phyloP scores from a whole-genome alignment of 306 rosid species.

The Leucaena leucocephala region DNA sequence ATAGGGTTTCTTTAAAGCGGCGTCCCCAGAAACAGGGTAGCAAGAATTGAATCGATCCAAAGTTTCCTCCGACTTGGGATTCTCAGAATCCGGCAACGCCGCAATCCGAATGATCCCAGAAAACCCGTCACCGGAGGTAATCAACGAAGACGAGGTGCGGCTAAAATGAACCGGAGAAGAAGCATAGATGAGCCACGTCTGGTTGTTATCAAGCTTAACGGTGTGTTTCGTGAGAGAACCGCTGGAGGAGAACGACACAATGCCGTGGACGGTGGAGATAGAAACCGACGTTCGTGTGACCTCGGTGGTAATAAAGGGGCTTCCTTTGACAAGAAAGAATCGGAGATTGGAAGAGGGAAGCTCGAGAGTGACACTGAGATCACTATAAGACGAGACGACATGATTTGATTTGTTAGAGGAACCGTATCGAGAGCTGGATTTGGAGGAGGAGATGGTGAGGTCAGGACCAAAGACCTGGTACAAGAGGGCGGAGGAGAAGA shows the following conservation, averaged over 20 bases:
- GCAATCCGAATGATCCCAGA: slow-evolving; percentile 70
- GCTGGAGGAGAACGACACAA: slow-evolving; percentile 52
- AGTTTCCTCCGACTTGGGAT: slow-evolving; percentile 43
- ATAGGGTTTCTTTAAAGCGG: slow-evolving; percentile 55
- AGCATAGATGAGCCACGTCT: slow-evolving; percentile 78
- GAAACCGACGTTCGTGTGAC: slow-evolving; percentile 55
- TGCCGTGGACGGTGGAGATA: slow-evolving; percentile 66
- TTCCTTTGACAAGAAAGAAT: slow-evolving; percentile 80
- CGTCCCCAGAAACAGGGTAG: slow-evolving; percentile 80
- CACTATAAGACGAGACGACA: slow-evolving; percentile 59
- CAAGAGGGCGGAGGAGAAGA: slow-evolving; percentile 48
- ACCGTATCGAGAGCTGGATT: background rate
- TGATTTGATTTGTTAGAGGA: slow-evolving; percentile 41
- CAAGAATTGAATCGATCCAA: slow-evolving; percentile 73
- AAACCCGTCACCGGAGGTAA: slow-evolving; percentile 51
- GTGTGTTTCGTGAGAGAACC: slow-evolving; percentile 63
- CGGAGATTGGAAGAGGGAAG: slow-evolving; percentile 72
- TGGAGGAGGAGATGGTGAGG: slow-evolving; percentile 58
- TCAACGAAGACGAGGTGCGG: slow-evolving; percentile 40
- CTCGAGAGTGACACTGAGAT: slow-evolving; percentile 77
- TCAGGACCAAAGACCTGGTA: slow-evolving; percentile 71
- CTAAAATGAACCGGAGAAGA: slow-evolving; percentile 58
- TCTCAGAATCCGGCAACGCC: slow-evolving; percentile 52
- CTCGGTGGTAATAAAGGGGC: slow-evolving; percentile 71
- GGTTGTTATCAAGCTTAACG: slow-evolving; percentile 64